phyloP scores from a whole-genome alignment of 352 stramenopile genomes.

The Phytopythium boreale region DNA sequence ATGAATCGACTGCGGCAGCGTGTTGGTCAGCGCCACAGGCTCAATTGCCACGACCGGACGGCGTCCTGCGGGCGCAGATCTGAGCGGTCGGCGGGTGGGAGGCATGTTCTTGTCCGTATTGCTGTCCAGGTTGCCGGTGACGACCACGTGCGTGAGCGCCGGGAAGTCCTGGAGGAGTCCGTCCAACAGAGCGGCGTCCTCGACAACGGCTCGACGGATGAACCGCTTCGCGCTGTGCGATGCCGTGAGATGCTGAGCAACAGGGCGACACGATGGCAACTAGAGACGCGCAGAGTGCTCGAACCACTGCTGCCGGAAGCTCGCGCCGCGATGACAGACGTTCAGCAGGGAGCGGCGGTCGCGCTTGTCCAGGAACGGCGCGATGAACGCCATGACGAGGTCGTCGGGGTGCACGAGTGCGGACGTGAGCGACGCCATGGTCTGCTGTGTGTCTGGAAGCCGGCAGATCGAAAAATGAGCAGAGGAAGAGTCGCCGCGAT shows the following conservation, averaged over 20 bases:
- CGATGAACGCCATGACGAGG: slow-evolving; percentile 1
- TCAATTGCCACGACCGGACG: neutral
- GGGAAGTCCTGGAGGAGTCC: neutral
- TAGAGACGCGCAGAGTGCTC: neutral
- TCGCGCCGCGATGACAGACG: neutral
- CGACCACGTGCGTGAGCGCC: neutral
- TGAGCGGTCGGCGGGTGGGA: neutral
- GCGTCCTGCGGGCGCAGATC: neutral
- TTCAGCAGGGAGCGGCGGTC: neutral
- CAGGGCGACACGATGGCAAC: neutral
- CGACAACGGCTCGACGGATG: neutral
- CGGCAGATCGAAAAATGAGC: neutral
- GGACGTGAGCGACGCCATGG: neutral
- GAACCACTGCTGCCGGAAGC: neutral
- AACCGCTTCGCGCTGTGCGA: neutral
- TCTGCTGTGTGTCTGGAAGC: neutral
- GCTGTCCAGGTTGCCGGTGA: neutral
- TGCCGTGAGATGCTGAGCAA: neutral
- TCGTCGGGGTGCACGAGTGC: neutral
- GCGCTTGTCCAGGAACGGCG: neutral
- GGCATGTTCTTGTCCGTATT: neutral
- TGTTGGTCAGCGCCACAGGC: neutral
- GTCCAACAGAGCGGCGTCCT: neutral
- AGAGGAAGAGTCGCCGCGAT: neutral
- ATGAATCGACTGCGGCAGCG: neutral